These are phyloP conservation scores for Psilocybe azurescens DNA, from an alignment of 768 basidiomycete species.

Conservation along the genomic window DNA sequence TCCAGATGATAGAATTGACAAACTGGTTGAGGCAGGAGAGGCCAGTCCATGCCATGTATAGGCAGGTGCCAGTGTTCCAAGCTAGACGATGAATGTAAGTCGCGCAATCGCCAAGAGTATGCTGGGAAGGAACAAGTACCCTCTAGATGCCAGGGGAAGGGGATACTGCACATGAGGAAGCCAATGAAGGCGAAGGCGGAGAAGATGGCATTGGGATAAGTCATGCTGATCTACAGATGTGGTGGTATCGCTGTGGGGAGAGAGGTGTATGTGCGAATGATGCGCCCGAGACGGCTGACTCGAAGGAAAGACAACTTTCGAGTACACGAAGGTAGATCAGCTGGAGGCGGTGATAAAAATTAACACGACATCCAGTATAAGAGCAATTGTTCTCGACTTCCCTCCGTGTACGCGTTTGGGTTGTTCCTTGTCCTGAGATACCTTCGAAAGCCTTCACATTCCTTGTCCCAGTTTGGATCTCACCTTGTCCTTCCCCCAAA, in stretches of 20 bases:
- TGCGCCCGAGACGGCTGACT: slow-evolving; percentile 19
- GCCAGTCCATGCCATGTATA: slow-evolving; percentile 74
- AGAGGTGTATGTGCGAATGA: slow-evolving; percentile 1
- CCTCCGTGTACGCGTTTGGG: slow-evolving; percentile 45
- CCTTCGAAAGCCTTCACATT: slow-evolving; percentile 12
- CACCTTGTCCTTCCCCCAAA: slow-evolving; percentile 36
- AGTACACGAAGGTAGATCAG: slow-evolving; percentile 37
- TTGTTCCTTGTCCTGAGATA: slow-evolving; percentile 44
- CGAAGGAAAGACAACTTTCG: slow-evolving; percentile 26
- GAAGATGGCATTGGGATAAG: slow-evolving; percentile 51
- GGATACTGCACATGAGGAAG: slow-evolving; percentile 61
- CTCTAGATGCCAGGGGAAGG: slow-evolving; percentile 74
- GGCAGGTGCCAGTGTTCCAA: slow-evolving; percentile 70
- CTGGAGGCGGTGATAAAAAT: slow-evolving; percentile 29
- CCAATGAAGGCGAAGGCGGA: slow-evolving; percentile 58
- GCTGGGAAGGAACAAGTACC: slow-evolving; percentile 34
- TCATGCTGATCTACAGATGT: slow-evolving; percentile 27
- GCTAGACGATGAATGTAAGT: slow-evolving; percentile 32
- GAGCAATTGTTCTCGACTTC: slow-evolving; percentile 29
- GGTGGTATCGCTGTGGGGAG: slow-evolving; percentile 6
- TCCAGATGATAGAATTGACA: slow-evolving; percentile 77
- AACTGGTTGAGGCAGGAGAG: slow-evolving; percentile 61
- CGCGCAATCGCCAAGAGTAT: slow-evolving; percentile 14
- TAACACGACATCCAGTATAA: slow-evolving; percentile 12
- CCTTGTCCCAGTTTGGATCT: slow-evolving; percentile 31